phyloP scores from a whole-genome alignment of 164 flowering plant genomes.

The Magnolia sinica region DNA sequence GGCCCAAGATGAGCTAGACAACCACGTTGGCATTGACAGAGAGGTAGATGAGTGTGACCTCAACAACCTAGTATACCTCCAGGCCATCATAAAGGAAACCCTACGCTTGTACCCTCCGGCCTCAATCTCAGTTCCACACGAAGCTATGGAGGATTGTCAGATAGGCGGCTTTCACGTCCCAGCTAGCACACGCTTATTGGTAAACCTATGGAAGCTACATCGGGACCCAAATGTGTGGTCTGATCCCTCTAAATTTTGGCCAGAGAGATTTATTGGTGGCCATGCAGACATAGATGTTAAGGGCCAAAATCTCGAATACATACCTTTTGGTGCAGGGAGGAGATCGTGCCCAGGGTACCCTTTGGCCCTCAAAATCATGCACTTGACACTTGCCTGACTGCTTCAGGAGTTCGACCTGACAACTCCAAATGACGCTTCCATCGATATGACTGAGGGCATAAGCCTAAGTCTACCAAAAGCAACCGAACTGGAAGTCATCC shows the following conservation, averaged over 20 bases:
- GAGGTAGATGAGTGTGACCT: constrained; percentile 35
- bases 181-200: constrained; percentile 21
- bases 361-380: constrained; percentile 31
- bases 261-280: constrained; percentile 28
- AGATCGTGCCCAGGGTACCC: constrained; percentile 41
- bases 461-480: constrained; percentile 25
- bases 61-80: constrained; percentile 31
- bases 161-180: constrained; percentile 27
- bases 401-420: constrained; percentile 31
- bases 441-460: constrained; percentile 36
- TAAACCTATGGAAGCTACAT: constrained; percentile 32
- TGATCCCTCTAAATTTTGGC: constrained; percentile 17
- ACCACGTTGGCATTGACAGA: constrained; percentile 25
- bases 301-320: constrained; percentile 29
- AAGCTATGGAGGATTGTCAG: constrained; percentile 28
- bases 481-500: constrained; percentile 34
- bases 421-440: constrained; percentile 6
- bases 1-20: constrained; percentile 31
- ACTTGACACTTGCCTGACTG: constrained; percentile 34
- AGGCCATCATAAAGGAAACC: constrained; percentile 40
- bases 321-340: constrained; percentile 50
- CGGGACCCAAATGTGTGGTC: constrained; percentile 27
- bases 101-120: constrained; percentile 32
- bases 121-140: constrained; percentile 20
- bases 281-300: constrained; percentile 20